Evolutionary conservation across 2,329 filamentous ascomycete genomes (phyloP), one percentile per base, ranked within the genome.

Genomic region (Tolypocladium tropicale): DNA sequence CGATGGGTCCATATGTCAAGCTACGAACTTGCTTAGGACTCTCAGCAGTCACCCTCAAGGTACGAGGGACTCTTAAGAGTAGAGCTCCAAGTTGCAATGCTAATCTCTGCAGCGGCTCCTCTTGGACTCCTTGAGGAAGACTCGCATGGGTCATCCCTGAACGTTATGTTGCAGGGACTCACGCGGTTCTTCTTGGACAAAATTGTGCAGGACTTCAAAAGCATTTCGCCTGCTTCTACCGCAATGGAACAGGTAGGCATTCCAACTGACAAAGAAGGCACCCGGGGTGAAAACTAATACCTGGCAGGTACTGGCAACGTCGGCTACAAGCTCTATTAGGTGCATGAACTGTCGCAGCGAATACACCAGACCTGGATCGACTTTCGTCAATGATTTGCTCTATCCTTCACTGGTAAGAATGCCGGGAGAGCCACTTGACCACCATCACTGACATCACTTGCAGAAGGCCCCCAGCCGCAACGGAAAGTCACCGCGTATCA

Each of bases 11-110:
- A 95, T 95, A 58, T 99, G 94, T 63, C 94, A 99, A 68, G 94
- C 94, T 16, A 96, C 93, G 0, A 99, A 99, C 67, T 81, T 99
- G 60, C 76, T 97, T 34, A 95, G 94, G 70, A 89, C 91, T 0
- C 85, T 99, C 57, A 92, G 89, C 68, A 87, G 85, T 61, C 86
- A 91, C 59, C 85, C 89, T 2, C 89, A 92, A 75, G 85, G 84
- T 79, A 71, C 55, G 74, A 18, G 10, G 4, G 4, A 7, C 28
- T 41, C 18, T 23, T 33, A 4, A 9, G 10, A n/a, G 14, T 3
- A 10, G 7, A 36, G 14, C 28, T 21, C 37, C 14, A n/a, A 18
- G n/a, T 14, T 12, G 32, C 28, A 14, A 23, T 46, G 21, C 56
- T 57, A 12, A 57, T 21, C 4, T 11, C 36, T 12, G 16, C 65